Evolutionary conservation across 257 asterid genomes (phyloP), one percentile per base, ranked within the genome.

Genomic region (Parsonsia alboflavescens): DNA sequence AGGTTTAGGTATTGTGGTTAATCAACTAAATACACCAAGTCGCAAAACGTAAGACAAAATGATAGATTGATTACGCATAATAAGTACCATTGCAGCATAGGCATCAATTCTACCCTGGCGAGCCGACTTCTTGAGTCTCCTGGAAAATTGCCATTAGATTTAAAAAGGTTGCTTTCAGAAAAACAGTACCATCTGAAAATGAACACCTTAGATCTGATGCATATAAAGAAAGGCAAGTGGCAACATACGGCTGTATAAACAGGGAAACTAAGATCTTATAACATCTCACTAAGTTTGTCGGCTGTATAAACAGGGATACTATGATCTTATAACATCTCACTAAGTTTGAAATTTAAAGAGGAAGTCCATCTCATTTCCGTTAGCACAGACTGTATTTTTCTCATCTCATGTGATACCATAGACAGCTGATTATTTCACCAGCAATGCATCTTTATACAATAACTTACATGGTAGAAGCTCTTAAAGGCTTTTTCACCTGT

Each of bases 1-100:
- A 3, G 36, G 22, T 19, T n/a, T n/a, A n/a, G n/a, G 39, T 33
- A 33, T 33, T 50, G 56, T 22, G 24, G 48, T 42, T 42, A 46
- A 39, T 8, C 46, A 49, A 26, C 50, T 19, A 48, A 76, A 59
- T 7, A 10, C 6, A 52, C 56, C 16, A 68, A 52, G 8, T 12
- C 24, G 68, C n/a, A 45, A 71, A 52, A 66, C 28, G 46, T 42
- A 30, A 49, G n/a, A 72, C 39, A 17, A 26, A 66, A 42, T 5
- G 24, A 28, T 26, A 48, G 72, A 44, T 30, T 68, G n/a, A n/a
- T 46, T 50, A 30, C 49, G 3, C 44, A 26, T 65, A 64, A 75
- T 53, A 52, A 87, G 73, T 75, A 91, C 97, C 96, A 85, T 77
- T 41, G 98, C 97, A 58, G 97, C 97, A 68, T 90, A 93, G n/a